Evolutionary conservation across 139 green algal species (phyloP).

Genomic region (Auxenochlorella pyrenoidosa): DNA sequence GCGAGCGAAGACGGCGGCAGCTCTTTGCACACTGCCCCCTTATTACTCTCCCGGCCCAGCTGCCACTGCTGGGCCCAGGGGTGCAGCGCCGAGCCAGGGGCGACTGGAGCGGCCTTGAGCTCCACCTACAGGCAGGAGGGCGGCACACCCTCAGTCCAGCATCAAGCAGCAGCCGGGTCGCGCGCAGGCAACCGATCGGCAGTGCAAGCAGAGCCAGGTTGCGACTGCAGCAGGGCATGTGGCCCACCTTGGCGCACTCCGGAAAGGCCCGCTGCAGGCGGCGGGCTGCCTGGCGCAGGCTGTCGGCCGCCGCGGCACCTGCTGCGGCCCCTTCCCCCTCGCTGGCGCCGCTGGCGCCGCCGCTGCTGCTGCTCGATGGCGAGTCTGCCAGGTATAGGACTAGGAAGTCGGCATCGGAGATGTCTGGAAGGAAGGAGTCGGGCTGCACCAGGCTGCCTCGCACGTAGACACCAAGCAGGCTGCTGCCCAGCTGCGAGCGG

Average conservation of each 20-base stretch:
- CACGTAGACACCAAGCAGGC: neutral
- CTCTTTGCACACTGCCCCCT: neutral
- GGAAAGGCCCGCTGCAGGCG: neutral
- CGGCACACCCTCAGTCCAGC: neutral
- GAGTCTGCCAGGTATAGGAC: neutral
- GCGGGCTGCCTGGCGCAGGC: neutral
- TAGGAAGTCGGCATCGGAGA: constrained; percentile 27
- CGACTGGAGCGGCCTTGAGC: neutral
- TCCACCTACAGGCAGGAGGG: neutral
- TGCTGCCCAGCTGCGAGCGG: neutral
- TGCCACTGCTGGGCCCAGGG: constrained; percentile 6
- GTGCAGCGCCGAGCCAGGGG: neutral
- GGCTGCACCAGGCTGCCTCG: constrained; percentile 27
- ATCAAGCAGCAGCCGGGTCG: neutral
- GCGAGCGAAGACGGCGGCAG: neutral
- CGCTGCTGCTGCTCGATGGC: neutral
- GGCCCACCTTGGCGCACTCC: constrained; percentile 16
- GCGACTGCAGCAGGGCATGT: neutral
- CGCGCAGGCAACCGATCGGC: neutral
- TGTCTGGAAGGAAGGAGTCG: constrained; percentile 4
- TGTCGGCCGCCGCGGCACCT: neutral
- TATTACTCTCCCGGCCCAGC: neutral
- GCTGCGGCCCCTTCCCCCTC: neutral
- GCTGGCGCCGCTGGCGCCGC: too few species aligned
- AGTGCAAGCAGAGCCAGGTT: neutral